Conservation (phyloP, 768 basidiomycete species). For the Infundibulicybe gibba region DNA sequence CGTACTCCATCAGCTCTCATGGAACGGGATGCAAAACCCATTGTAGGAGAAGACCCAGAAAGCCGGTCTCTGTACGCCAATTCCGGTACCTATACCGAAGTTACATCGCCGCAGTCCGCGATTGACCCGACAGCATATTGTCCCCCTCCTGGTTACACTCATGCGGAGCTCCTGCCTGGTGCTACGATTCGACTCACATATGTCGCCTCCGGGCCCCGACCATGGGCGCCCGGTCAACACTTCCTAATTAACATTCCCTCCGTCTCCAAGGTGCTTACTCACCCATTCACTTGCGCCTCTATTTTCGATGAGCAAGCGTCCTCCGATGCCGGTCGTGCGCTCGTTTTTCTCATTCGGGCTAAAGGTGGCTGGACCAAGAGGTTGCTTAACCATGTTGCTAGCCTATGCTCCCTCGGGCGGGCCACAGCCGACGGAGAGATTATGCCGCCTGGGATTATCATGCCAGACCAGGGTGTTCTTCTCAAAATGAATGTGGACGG, state of each 20-base stretch:
- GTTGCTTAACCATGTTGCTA: slow-evolving; percentile 54
- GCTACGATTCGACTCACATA: slow-evolving; percentile 70
- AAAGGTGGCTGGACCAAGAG: slow-evolving; percentile 66
- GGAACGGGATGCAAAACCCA: too few relatives aligned
- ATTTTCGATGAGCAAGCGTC: slow-evolving; percentile 46
- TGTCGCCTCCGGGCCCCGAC: slow-evolving; percentile 47
- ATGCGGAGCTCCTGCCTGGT: slow-evolving; percentile 49
- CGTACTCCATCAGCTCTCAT: too few relatives aligned
- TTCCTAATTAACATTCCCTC: slow-evolving; percentile 66
- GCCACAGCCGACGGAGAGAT: slow-evolving; percentile 22
- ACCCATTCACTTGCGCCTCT: slow-evolving; percentile 73
- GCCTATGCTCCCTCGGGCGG: slow-evolving; percentile 25
- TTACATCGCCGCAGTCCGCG: slow-evolving; percentile 34
- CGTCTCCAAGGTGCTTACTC: slow-evolving; percentile 56
- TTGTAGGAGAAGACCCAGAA: too few relatives aligned
- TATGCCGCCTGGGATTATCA: slow-evolving; percentile 18
- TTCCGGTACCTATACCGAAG: slow-evolving; percentile 59
- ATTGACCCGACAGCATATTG: slow-evolving; percentile 21
- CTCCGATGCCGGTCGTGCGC: slow-evolving; percentile 28
- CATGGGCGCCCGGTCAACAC: slow-evolving; percentile 78
- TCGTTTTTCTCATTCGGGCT: slow-evolving; percentile 67
- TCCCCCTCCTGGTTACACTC: slow-evolving; percentile 54
- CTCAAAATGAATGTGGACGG: slow-evolving; percentile 61
- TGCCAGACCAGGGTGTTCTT: slow-evolving; percentile 46
- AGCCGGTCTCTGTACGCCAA: slow-evolving; percentile 24